These are phyloP conservation scores for Mucor piriformis DNA, from an alignment of 371 early-diverging fungal species.

Conservation along the genomic window DNA sequence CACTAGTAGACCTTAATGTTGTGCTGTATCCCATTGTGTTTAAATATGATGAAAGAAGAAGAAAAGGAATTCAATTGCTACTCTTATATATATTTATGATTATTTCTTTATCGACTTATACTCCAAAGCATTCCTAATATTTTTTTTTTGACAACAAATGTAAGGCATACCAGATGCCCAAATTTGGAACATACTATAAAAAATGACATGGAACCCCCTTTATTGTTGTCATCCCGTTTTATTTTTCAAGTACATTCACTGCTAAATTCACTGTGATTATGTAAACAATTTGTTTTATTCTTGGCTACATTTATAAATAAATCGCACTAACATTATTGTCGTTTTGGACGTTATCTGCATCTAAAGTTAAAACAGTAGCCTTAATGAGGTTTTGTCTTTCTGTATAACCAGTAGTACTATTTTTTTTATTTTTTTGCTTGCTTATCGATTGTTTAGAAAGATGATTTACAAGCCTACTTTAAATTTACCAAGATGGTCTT, in stretches of 20 bases:
- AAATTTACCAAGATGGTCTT: too few species aligned
- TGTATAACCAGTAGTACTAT: too few species aligned
- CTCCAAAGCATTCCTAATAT: background rate
- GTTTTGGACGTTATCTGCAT: too few species aligned
- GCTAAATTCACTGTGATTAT: too few species aligned
- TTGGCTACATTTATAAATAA: background rate
- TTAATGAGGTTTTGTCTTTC: too few species aligned
- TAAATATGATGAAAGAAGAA: background rate
- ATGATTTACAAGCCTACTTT: too few species aligned
- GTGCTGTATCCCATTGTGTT: slow-evolving; percentile 2
- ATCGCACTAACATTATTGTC: too few species aligned
- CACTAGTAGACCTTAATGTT: slow-evolving; percentile 21
- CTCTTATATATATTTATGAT: slow-evolving; percentile 10
- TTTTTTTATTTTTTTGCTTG: too few species aligned
- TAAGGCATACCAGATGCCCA: background rate
- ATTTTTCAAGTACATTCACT: too few species aligned
- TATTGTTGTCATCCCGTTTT: too few species aligned
- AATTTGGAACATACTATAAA: background rate
- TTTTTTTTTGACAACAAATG: background rate
- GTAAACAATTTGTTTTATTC: slow-evolving; percentile 1
- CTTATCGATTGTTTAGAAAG: too few species aligned
- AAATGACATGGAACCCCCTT: background rate
- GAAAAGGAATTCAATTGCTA: background rate
- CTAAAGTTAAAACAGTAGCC: too few species aligned
- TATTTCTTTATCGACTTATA: slow-evolving; percentile 12